Base-by-base conservation (phyloP, 2,329 filamentous ascomycete species). In the Fusarium lateritium region DNA sequence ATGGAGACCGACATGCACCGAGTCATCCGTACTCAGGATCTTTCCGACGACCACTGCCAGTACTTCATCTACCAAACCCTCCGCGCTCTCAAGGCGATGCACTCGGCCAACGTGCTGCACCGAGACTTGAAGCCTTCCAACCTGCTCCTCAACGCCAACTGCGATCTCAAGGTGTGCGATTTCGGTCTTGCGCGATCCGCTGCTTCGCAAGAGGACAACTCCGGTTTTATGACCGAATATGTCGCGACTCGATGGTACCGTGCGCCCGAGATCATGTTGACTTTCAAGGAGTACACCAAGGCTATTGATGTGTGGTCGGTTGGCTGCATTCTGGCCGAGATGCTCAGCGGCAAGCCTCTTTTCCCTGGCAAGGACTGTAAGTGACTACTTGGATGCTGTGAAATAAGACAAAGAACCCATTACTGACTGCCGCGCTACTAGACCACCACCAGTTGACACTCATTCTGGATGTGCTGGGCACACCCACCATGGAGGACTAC, bases 181-280 rank as follows among this genome's bases (percentile, higher is more conserved):
- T 99, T 99, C 77, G 96, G 96, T 78, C 89, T 99, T 59, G 96
- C 96, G 49, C 91, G 94, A 77, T 98, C 95, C 11, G 96, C 96
- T 14, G 96, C 96, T 10, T 98, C 95, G 11, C 97, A 97, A 73
- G 96, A 99, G 78, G 96, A 99, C 81, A 99, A 99, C 83, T 98
- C 95, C n/a, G 96, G 96, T 22, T 99, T 99, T 88, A 99, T 99
- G 96, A 99, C 96, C 17, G 96, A 99, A 97, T 99, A 99, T 79
- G 96, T 99, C 59, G 96, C 96, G 52, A 99, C 96, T 46, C 91
- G 96, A 76, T 99, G 96, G 96, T 99, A 99, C 83, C 94, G 96
- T 81, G 96, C 96, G 7, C 96, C 96, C 5, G 96, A 99, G 80
- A 99, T 99, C 81, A 99, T 99, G 96, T 91, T 99, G 84, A 99